Evolutionary conservation across 352 stramenopile species (phyloP), one percentile per base, ranked within the genome.

Genomic region (Globisporangium alternatum): DNA sequence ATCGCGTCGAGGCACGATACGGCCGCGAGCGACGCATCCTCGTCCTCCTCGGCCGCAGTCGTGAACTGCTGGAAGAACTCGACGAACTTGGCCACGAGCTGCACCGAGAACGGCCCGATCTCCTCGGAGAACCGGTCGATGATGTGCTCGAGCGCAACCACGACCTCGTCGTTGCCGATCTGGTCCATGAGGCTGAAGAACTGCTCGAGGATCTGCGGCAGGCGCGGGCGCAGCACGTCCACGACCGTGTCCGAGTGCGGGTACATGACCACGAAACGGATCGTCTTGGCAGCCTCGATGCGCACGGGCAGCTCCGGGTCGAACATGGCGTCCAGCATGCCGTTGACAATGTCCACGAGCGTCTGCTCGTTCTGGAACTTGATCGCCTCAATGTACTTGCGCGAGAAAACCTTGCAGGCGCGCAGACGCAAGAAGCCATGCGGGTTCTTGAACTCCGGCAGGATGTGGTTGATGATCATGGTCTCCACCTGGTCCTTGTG

Each of bases 111-210:
- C 1, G 87, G 89, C 7, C 88, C 94, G 52, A 99, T 99, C 72
- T 98, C 91, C 45, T 98, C 94, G 1, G 93, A 94, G 78, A 98
- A 99, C 53, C 93, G 93, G 70, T 98, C 95, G 52, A 99, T 97
- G 61, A 99, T 98, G 45, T 98, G 81, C 65, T 96, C 85, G 1
- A 97, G 77, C 30, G 96, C 96, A 17, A 97, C 87, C 12, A 98
- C 93, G 30, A 99, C 97, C 77, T 98, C 95, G 74, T 99, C 97
- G 63, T 98, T 98, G n/a, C 96, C 96, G 65, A 99, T 98, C 76
- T 99, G 93, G 68, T 98, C 96, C 96, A 99, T 99, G 43, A 99
- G 96, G 49, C 88, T 90, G 77, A 99, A 99, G 75, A 99, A 99
- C 72, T 98, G 93, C 68, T 98, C 94, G 51, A 99, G 78, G 43